These are phyloP conservation scores for Clarireedia monteithiana DNA, from an alignment of 2,329 filamentous ascomycete species.

Conservation along the genomic window DNA sequence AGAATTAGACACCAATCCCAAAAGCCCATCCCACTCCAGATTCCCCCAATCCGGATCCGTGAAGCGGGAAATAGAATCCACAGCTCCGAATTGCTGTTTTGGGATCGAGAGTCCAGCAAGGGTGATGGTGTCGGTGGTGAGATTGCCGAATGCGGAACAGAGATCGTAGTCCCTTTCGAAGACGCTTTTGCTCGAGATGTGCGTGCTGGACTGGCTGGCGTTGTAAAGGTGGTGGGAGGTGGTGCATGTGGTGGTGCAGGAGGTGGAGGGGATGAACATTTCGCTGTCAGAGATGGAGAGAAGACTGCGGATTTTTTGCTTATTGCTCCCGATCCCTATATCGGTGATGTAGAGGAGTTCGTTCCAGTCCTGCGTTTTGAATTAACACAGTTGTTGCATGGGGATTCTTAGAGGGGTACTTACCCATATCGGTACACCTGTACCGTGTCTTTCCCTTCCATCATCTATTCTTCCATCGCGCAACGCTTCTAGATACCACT, in stretches of 20 bases:
- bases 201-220: not conserved
- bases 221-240: not conserved
- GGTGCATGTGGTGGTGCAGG: not conserved
- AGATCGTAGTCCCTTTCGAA: not conserved
- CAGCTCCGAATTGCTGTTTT: not conserved
- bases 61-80: not conserved
- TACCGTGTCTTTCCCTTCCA: not conserved
- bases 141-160: not conserved
- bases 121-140: not conserved
- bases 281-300: conserved; percentile 6
- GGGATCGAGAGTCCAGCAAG: not conserved
- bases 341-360: conserved; percentile 9
- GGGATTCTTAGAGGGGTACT: not conserved
- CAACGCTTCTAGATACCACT: not conserved
- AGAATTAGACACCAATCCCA: not conserved
- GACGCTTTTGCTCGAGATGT: not conserved
- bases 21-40: conserved; percentile 2
- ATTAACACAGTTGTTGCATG: not conserved
- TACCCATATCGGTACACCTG: not conserved
- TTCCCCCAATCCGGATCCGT: conserved; percentile 5
- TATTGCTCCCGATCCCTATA: conserved; percentile 9
- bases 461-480: not conserved
- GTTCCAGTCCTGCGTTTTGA: conserved; percentile 4
- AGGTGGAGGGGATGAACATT: not conserved
- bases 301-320: conserved; percentile 1